Base-by-base conservation (phyloP, 148 eudicot genomes). In the Pouteria glomerata region DNA sequence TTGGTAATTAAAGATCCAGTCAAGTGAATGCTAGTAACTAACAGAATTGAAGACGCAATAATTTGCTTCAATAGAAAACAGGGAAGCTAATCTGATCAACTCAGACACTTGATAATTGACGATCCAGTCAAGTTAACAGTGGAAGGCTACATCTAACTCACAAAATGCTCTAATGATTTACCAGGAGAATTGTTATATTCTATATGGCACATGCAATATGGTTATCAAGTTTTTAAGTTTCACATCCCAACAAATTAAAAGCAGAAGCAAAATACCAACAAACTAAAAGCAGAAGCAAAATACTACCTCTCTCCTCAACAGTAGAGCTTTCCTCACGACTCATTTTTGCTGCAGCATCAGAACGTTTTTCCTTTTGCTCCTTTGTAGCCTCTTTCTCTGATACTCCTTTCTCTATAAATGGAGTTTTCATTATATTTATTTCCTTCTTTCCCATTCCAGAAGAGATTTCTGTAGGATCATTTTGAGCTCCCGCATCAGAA, bases 271-370 rank as follows among this genome's bases (percentile, higher is more conserved):
- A 74, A 29, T 21, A 18, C 34, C 59, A n/a, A 41, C 50, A 23
- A 57, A 39, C 51, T 56, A 69, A 53, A 56, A 55, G 45, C 60
- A 53, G 58, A 66, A 74, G 64, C 1, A 33, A 16, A 74, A 65
- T 2, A 57, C 16, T 75, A 75, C 78, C 78, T 75, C 35, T 59
- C 52, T 35, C 64, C 47, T 23, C 55, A 39, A 29, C 69, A 21
- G 60, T 19, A 68, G 37, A 61, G 19, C 41, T 75, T 39, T 75
- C 41, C 35, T 64, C 53, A 60, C 41, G 18, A 57, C 19, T 34
- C 64, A 57, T 24, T 50, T 13, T 31, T 42, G 56, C 45, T 37
- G 72, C 63, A 30, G 58, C 29, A 58, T 68, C 65, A 41, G 52
- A 61, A 35, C 14, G 21, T 52, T 39, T 42, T 60, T 55, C 42